Evolutionary conservation across 371 early-diverging fungal genomes (phyloP), one percentile per base, ranked within the genome.

Genomic region (Blastocladiella emersonii): DNA sequence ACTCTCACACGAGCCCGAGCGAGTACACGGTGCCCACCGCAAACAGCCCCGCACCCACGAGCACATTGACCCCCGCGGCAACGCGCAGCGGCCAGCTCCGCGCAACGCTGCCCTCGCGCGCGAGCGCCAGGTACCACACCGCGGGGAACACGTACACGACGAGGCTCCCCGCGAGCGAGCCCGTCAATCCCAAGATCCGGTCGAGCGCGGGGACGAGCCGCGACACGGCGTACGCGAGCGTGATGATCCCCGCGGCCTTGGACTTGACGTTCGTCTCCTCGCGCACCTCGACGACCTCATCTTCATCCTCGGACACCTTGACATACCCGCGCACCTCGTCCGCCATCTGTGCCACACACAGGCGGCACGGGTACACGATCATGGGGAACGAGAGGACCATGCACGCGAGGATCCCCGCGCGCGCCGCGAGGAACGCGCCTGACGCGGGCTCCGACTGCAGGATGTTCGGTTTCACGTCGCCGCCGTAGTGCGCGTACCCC

Each of bases 61-160:
- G n/a, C n/a, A n/a, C n/a, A n/a, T n/a, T n/a, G n/a, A n/a, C n/a
- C n/a, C n/a, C n/a, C n/a, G n/a, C n/a, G n/a, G n/a, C n/a, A n/a
- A n/a, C n/a, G n/a, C n/a, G n/a, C n/a, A n/a, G n/a, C n/a, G n/a
- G n/a, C n/a, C n/a, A n/a, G n/a, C n/a, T n/a, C n/a, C n/a, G n/a
- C n/a, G n/a, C n/a, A n/a, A 44, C 45, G 3, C 17, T 44, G 12
- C 45, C 45, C 45, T 8, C 45, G 17, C 21, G 21, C 19, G 8
- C 45, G 19, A 44, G 45, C 17, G 3, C 10, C 8, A 44, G 17
- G 45, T 44, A 44, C 25, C 7, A 23, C 10, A 4, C 10, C 32
- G 41, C 55, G 3, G 62, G 61, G 56, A 61, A 62, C 61, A 56
- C 61, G 21, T 56, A 62, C n/a, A 62, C 49, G 15, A 61, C 61